Base-by-base conservation (phyloP, 768 basidiomycete species). In the Daedalea quercina region DNA sequence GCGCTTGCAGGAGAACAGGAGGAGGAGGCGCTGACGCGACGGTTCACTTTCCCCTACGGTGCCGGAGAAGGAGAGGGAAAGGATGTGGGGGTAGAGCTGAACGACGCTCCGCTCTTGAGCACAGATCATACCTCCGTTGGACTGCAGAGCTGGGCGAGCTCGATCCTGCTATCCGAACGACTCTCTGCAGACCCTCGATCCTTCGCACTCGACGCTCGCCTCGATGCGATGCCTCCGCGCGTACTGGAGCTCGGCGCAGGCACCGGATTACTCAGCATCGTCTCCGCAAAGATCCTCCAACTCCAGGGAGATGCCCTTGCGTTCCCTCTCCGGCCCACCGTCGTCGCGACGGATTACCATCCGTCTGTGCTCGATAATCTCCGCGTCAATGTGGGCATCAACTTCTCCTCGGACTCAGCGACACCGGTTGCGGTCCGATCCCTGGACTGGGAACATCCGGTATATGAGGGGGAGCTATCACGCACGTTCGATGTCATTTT, bases 161-260 rank as follows among this genome's bases (percentile, higher is more conserved):
- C 83, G 17, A 85, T 90, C 61, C 67, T 88, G 33, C 74, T 93
- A 44, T 82, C 82, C 1, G 77, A 84, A 59, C 75, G 76, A 44
- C 73, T 91, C 47, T 84, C 81, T 43, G 64, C 68, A 4, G 9
- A 61, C 71, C 37, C 78, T 83, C 2, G 60, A 55, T n/a, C 60
- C 52, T 81, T 76, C 56, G 70, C 69, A 12, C 57, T 77, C 47
- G 58, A 41, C 12, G 28, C 43, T 12, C 11, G 20, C 17, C 41
- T 20, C 9, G 35, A 24, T 3, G 42, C 41, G 26, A 25, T 50
- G 26, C 26, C 22, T 23, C 22, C 57, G 3, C 58, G 61, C 17
- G 61, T 92, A 12, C 75, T 93, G 41, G 89, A 94, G 66, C 76
- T 94, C n/a, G 90, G 90, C 4, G 87, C 88, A 0, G 90, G 90